Conservation (phyloP, 371 early-diverging fungal species). For the Chytridiales sp. region DNA sequence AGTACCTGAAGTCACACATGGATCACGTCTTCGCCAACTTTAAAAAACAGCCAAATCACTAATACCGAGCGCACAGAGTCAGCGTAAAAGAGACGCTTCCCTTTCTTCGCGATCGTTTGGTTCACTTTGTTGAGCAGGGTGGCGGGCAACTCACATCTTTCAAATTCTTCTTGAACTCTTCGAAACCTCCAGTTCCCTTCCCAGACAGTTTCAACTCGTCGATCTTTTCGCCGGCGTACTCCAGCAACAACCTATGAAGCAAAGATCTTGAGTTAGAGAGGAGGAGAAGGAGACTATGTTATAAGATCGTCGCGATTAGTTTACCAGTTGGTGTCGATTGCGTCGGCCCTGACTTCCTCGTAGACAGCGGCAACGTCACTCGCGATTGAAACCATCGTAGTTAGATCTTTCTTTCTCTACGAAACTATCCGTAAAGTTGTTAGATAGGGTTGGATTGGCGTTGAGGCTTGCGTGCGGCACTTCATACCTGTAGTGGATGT, state of each 20-base stretch:
- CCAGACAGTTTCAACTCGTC: constrained; percentile 51
- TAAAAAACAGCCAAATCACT: too few relatives aligned
- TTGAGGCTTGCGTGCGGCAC: not conserved
- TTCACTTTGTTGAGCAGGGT: too few relatives aligned
- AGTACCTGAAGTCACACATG: too few relatives aligned
- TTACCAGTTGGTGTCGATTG: constrained; percentile 67
- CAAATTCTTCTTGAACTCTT: constrained; percentile 63
- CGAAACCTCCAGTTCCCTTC: constrained; percentile 66
- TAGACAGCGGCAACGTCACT: constrained; percentile 62
- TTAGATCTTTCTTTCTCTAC: not conserved
- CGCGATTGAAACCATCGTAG: constrained; percentile 48
- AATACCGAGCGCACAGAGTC: too few relatives aligned
- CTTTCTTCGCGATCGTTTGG: too few relatives aligned
- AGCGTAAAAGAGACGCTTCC: too few relatives aligned
- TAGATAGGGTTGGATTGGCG: not conserved
- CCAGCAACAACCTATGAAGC: constrained; percentile 48
- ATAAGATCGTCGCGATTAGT: not conserved
- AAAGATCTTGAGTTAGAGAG: not conserved
- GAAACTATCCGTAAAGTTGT: not conserved
- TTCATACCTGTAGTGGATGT: too few relatives aligned
- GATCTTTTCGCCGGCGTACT: constrained; percentile 49
- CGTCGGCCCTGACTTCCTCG: constrained; percentile 67
- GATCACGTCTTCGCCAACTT: too few relatives aligned
- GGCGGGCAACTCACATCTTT: constrained; percentile 47
- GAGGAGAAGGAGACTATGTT: not conserved